Base-by-base conservation (phyloP, 768 basidiomycete genomes). In the Jaapia argillacea region DNA sequence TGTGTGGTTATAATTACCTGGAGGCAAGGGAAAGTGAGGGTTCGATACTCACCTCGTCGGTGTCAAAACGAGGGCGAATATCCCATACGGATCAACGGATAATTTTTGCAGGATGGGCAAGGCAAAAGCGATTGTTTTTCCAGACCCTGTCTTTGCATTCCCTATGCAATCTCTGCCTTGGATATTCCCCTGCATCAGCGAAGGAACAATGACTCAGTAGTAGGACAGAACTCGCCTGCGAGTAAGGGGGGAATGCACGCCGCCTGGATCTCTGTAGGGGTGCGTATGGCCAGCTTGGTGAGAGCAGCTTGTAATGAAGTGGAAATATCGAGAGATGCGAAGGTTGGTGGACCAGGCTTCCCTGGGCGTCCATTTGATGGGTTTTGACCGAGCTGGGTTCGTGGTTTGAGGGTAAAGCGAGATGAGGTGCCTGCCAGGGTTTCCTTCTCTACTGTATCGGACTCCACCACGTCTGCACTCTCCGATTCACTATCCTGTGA, bases 121-220 rank as follows among this genome's bases (percentile, higher is more conserved):
- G 1, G 94, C 96, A 52, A 99, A 99, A 1, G 96, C 93, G 46
- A 99, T 79, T 0, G 96, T 99, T 66, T 99, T 99, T 54, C 94
- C 94, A 2, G 89, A 92, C 42, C 96, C 96, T 0, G 96, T 99
- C 65, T 97, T 93, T 1, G 96, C 92, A 50, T 94, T 92, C 6
- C 96, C 96, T 46, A 99, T 89, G 60, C 93, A 97, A 61, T 99
- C 94, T 56, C 83, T 76, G 28, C 94, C 94, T 90, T 62, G 24
- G 48, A 42, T n/a, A n/a, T n/a, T n/a, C n/a, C 40, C 24, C 36
- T n/a, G n/a, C 20, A 27, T 13, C 18, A 16, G 33, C 45, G 36
- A n/a, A n/a, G n/a, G n/a, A n/a, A n/a, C n/a, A n/a, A n/a, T n/a
- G n/a, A n/a, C n/a, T 62, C 54, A 59, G 45, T 22, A 39, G n/a